Base-by-base conservation (phyloP, 2,329 filamentous ascomycete genomes). In the Penicillium hordei region DNA sequence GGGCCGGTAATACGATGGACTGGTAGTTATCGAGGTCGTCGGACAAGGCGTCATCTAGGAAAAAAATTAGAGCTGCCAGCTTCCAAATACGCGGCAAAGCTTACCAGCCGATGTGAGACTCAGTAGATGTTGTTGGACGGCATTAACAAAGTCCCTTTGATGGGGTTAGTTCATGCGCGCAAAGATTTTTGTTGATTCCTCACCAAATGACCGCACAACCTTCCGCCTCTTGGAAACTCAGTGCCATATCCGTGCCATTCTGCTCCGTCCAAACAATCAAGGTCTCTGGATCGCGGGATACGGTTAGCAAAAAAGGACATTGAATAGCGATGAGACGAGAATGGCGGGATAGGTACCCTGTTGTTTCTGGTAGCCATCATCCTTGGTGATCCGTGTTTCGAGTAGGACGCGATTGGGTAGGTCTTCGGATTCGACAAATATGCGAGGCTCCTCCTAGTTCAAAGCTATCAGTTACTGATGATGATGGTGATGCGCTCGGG, bases 221-320 rank as follows among this genome's bases (percentile, higher is more conserved):
- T 66, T 97, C 94, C 2, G 93, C 89, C 78, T 99, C 94, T 75
- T 99, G 94, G 71, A 99, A 99, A 73, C 93, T 97, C 62, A 99
- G 83, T 43, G 94, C 94, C 94, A 99, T 97, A 73, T 99, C 94
- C 55, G 93, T 87, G 58, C 89, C 89, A 78, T 88, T 94, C 59
- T 87, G 85, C 73, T 97, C 94, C 39, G 93, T 97, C 94, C 94
- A 99, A 60, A 99, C 93, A 61, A 99, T 97, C 60, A 99, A 85
- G 4, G 94, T 99, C 75, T 97, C 93, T 95, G 75, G 3, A 54
- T 64, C 48, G 60, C 60, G 53, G 60, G 62, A 70, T 62, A 63
- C 60, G 46, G 57, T 72, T 60, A 66, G 65, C 58, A 48, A 59
- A 55, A 55, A 23, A 23, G 19, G 8, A 45, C 17, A 31, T 1